These are phyloP conservation scores for Mycena haematopus DNA, from an alignment of 768 basidiomycete genomes.

Conservation along the genomic window DNA sequence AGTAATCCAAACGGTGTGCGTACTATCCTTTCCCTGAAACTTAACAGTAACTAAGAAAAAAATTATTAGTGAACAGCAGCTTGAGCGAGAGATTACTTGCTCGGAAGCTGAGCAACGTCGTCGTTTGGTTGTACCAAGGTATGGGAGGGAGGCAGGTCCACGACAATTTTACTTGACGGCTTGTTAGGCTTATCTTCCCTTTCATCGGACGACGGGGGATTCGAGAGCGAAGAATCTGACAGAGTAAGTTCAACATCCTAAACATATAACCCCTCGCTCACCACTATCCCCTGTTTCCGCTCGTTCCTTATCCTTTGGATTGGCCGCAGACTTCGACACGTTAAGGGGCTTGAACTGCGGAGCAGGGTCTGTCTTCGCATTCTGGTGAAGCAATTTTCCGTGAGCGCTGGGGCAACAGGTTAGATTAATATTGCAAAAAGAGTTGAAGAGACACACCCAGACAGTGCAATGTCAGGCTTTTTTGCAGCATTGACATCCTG, in stretches of 20 bases:
- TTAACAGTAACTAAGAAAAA: neutral
- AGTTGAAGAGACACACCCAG: constrained; percentile 14
- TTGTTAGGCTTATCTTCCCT: neutral
- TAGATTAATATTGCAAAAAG: neutral
- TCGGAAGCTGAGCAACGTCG: neutral
- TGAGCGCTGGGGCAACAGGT: neutral
- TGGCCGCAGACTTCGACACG: neutral
- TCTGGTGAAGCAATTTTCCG: neutral
- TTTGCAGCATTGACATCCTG: neutral
- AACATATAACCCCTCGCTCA: no score
- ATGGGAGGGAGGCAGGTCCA: neutral
- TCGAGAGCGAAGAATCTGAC: no score
- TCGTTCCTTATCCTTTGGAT: no score
- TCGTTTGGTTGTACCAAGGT: neutral
- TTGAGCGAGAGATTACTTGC: neutral
- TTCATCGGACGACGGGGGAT: no score
- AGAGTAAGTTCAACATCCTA: no score
- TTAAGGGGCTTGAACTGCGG: neutral
- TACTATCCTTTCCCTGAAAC: neutral
- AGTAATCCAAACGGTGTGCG: neutral
- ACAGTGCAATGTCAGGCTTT: neutral
- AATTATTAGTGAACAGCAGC: neutral
- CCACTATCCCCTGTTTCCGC: no score
- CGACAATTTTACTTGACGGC: neutral
- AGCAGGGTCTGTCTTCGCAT: constrained; percentile 13